phyloP scores from a whole-genome alignment of 371 early-diverging fungal genomes.

The Actinomortierella ambigua region DNA sequence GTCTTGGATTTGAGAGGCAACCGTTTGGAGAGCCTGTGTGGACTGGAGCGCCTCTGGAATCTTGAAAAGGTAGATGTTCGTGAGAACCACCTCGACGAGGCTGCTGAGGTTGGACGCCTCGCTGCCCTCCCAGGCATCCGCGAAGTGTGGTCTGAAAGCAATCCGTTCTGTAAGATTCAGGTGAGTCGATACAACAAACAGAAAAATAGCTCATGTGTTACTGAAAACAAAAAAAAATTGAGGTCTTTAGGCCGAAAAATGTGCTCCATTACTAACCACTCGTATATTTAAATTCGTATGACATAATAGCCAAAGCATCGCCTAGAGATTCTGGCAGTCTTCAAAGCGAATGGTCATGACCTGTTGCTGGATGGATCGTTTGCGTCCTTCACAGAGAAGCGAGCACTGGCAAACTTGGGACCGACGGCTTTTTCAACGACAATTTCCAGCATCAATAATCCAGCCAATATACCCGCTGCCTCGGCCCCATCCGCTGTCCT shows the following conservation, averaged over 20 bases:
- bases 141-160: conserved; percentile 65
- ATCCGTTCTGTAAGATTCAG: conserved; percentile 62
- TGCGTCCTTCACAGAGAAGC: conserved; percentile 56
- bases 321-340: conserved; percentile 57
- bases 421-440: conserved; percentile 33
- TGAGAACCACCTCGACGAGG: conserved; percentile 67
- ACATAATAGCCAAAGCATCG: conserved; percentile 57
- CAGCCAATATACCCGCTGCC: conserved; percentile 47
- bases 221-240: no score
- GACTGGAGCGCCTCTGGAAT: conserved; percentile 73
- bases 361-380: conserved; percentile 61
- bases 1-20: conserved; percentile 70
- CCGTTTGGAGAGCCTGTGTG: conserved; percentile 63
- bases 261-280: no score
- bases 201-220: no score
- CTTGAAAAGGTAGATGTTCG: conserved; percentile 72
- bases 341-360: conserved; percentile 53
- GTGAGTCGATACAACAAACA: conserved; percentile 45
- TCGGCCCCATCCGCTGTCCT: conserved; percentile 37
- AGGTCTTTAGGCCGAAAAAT: no score
- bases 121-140: conserved; percentile 60
- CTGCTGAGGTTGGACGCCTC: conserved; percentile 61
- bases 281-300: background rate
- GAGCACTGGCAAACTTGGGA: conserved; percentile 20
- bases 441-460: conserved; percentile 28